Base-by-base conservation (phyloP, 2,329 filamentous ascomycete species). In the Nemania sp. region DNA sequence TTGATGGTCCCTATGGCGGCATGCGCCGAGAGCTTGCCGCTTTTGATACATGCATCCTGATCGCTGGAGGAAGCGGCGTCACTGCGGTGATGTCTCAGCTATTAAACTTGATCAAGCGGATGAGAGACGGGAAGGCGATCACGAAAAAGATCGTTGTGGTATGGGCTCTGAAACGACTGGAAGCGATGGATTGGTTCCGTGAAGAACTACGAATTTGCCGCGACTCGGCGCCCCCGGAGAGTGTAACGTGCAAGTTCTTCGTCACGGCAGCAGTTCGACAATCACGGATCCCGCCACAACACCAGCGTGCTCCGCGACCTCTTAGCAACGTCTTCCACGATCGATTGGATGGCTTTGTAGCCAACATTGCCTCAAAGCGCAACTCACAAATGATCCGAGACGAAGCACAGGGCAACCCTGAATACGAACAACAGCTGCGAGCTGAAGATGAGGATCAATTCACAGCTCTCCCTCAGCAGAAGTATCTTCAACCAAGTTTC, bases 181-280 rank as follows among this genome's bases (percentile, higher is more conserved):
- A 97, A 71, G 90, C 91, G 1, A 91, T 97, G 86, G 91, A 97
- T 69, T 97, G 93, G 93, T 97, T 97, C 79, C 89, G 90, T 61
- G 92, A 97, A 73, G 93, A 97, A 71, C 79, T 97, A 54, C 84
- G 91, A 42, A 96, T 97, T 65, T 96, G 93, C 73, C 84, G 91
- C 64, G 90, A 97, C 71, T 88, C 86, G 44, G 92, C 93, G 8
- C 93, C 93, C 1, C 89, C 90, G 0, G 90, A 94, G 67, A 88
- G 89, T 24, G 89, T 97, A 7, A 90, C 89, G 20, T 97, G 92
- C 76, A 92, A 96, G 70, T 97, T 97, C 77, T 97, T 91, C 73
- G 89, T 97, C 61, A 97, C 93, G 0, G 84, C 88, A 1, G 82
- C 91, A 6, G 87, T 89, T 62, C 77, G 86, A 48, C 72, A 74